Percentiles rank a stretch among this genome's conserved stretches.
These are phyloP conservation scores for Fusarium caatingaense DNA, from an alignment of 2,329 filamentous ascomycete species.

Conservation along the genomic window DNA sequence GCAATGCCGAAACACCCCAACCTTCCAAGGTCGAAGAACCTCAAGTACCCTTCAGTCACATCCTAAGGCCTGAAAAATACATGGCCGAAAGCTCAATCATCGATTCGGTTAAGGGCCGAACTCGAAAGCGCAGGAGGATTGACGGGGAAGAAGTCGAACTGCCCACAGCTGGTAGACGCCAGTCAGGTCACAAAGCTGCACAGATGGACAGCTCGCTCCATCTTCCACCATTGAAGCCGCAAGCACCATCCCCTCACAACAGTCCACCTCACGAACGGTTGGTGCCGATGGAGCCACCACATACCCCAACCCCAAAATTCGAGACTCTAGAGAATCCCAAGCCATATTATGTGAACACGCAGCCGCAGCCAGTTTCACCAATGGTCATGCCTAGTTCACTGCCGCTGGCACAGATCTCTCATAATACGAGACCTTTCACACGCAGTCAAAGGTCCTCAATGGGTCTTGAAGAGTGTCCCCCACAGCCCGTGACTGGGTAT, in stretches of 20 bases:
- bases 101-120: constrained; percentile 62
- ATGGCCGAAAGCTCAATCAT: constrained; percentile 57
- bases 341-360: constrained; percentile 36
- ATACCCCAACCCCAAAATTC: background rate
- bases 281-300: constrained; percentile 48
- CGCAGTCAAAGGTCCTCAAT: constrained; percentile 25
- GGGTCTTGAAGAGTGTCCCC: constrained; percentile 32
- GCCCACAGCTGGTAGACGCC: constrained; percentile 40
- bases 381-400: constrained; percentile 3
- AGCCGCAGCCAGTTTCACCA: constrained; percentile 32
- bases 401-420: constrained; percentile 48
- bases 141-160: constrained; percentile 52
- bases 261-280: constrained; percentile 34
- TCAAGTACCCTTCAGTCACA: background rate
- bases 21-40: background rate
- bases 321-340: constrained; percentile 8
- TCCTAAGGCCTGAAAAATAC: constrained; percentile 21
- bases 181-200: constrained; percentile 21
- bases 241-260: constrained; percentile 23
- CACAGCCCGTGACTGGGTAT: constrained; percentile 39
- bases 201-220: constrained; percentile 34
- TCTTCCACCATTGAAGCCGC: constrained; percentile 49
- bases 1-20: constrained; percentile 30
- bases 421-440: constrained; percentile 45
- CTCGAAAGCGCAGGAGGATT: constrained; percentile 61